phyloP scores from a whole-genome alignment of 495 filamentous ascomycete species.

The Aspergillus leporis region DNA sequence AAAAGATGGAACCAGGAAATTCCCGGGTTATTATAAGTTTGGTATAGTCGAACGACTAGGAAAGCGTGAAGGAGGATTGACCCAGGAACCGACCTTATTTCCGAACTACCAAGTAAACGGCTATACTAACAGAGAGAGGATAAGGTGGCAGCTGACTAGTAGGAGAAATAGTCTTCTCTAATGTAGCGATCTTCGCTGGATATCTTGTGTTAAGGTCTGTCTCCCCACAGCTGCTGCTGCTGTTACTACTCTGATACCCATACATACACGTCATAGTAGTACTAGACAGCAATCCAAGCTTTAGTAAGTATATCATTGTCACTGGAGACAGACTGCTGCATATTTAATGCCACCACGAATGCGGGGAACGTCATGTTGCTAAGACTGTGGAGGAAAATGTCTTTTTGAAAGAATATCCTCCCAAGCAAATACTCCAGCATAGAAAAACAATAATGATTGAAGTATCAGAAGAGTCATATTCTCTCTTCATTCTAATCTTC shows the following conservation, averaged over 20 bases:
- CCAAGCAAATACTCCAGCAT: neutral
- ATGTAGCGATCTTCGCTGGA: conserved; percentile 18
- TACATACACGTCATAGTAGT: neutral
- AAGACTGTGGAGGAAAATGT: neutral
- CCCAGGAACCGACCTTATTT: conserved; percentile 12
- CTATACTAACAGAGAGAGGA: neutral
- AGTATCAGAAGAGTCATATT: neutral
- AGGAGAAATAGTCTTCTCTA: neutral
- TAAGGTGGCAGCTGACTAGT: neutral
- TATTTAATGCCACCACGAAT: neutral
- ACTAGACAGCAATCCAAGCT: neutral
- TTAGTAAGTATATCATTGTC: neutral
- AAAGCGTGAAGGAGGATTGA: neutral
- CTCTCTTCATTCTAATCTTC: neutral
- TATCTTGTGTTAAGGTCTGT: too few species aligned
- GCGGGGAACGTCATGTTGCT: conserved; percentile 4
- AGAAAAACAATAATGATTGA: neutral
- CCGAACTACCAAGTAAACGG: conserved; percentile 5
- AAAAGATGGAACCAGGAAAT: neutral
- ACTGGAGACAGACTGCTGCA: neutral
- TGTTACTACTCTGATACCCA: neutral
- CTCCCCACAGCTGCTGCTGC: conserved; percentile 5
- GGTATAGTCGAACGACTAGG: neutral
- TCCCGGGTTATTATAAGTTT: conserved; percentile 3
- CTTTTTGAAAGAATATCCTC: neutral